Base-by-base conservation (phyloP, 176 grass and related monocot species). In the Oropetium thomaeum region DNA sequence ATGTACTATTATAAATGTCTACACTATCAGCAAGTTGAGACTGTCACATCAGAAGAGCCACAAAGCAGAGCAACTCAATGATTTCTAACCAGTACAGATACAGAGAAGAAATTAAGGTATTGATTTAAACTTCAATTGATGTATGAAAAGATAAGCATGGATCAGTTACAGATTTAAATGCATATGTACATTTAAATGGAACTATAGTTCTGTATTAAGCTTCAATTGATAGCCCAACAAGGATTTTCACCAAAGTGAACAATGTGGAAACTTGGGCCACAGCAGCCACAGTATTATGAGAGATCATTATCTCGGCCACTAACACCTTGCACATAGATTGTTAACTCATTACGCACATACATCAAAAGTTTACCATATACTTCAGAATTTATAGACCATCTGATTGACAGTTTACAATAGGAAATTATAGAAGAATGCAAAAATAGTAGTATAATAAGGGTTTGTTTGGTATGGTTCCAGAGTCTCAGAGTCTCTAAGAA, bases 311-410 rank as follows among this genome's bases (percentile, higher is more conserved):
- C 8, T 63, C 14, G 42, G 35, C 58, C 16, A 19, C 11, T 48
- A 80, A 10, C n/a, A 48, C 59, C 19, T 17, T 60, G 14, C 25
- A 42, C 8, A 41, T 59, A 45, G 13, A 63, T 28, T 22, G 19
- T 42, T 26, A 67, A 74, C 44, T 28, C 15, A 65, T n/a, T 39
- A 71, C 10, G 28, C 28, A 76, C 32, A 28, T 7, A 1, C 22
- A 39, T 47, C 41, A 77, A 54, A 71, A 65, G 12, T 48, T 77
- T 22, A n/a, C 49, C 17, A 65, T 23, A 32, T 30, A 70, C 26
- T 70, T 66, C 12, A 5, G 23, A 66, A 58, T 38, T n/a, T 58
- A 12, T 11, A 1, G 34, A 7, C 37, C 78, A 13, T 80, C 65
- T 41, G 49, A 27, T 82, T 37, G 5, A 48, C 32, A 43, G 20